Conservation (phyloP, 2,329 filamentous ascomycete genomes). For the Septoria petroselini region DNA sequence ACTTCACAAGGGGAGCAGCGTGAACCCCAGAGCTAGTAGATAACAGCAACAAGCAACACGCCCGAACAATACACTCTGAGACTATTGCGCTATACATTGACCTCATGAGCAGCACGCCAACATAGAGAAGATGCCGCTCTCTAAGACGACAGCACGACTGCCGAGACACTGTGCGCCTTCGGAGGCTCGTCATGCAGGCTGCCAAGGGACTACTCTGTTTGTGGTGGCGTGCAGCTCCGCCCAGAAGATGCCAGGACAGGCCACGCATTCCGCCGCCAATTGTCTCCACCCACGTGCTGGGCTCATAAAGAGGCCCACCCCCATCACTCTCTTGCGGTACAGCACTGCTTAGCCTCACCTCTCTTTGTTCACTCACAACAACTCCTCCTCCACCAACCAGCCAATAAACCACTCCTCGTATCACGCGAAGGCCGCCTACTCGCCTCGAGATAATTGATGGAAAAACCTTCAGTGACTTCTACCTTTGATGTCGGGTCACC, state of each 20-base stretch:
- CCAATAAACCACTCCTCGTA: not conserved
- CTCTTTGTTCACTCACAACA: slow-evolving; percentile 8
- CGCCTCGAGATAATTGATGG: slow-evolving; percentile 27
- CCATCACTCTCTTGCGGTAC: not conserved
- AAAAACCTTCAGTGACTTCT: slow-evolving; percentile 27
- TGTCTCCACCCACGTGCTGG: slow-evolving; percentile 11
- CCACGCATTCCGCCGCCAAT: slow-evolving; percentile 16
- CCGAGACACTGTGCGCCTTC: not conserved
- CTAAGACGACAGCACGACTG: not conserved
- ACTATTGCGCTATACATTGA: no score
- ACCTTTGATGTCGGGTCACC: slow-evolving; percentile 25
- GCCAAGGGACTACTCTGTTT: slow-evolving; percentile 9
- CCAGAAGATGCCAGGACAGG: slow-evolving; percentile 20
- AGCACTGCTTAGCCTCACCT: slow-evolving; percentile 10
- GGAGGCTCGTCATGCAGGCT: slow-evolving; percentile 4
- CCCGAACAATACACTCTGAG: no score
- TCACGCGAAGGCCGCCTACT: slow-evolving; percentile 16
- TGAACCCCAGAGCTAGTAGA: no score
- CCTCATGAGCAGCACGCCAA: not conserved
- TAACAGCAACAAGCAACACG: no score
- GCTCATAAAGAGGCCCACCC: slow-evolving; percentile 8
- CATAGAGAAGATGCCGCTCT: not conserved
- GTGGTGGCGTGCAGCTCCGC: slow-evolving; percentile 16
- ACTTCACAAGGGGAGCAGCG: no score
- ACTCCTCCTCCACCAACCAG: no score